A percentile compares a stretch with the other conserved stretches of the same genome.
Evolutionary conservation across 2,329 filamentous ascomycete genomes (phyloP).

Genomic region (Cladosporium sp.): DNA sequence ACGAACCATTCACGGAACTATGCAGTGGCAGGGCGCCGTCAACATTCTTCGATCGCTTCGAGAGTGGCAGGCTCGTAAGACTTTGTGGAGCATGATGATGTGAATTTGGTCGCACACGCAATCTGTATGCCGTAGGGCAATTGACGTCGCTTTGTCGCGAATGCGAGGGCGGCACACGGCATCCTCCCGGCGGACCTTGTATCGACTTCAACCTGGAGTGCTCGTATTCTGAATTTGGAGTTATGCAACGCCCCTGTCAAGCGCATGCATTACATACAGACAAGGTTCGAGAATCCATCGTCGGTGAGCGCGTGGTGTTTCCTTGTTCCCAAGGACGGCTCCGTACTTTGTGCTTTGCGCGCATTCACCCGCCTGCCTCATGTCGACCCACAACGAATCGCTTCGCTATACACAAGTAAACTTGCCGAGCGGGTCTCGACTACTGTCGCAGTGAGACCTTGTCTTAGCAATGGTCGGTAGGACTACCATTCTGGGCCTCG

Average conservation of each 20-base stretch:
- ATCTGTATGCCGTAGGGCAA: background rate
- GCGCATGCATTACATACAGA: background rate
- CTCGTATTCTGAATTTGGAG: background rate
- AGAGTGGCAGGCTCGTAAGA: background rate
- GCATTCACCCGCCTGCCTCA: too few relatives aligned
- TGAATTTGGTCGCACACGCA: background rate
- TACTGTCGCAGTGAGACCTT: background rate
- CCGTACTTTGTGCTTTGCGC: too few relatives aligned
- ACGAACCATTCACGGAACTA: background rate
- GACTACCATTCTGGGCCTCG: background rate
- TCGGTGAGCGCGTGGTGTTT: too few relatives aligned
- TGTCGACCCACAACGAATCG: too few relatives aligned
- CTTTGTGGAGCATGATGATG: background rate
- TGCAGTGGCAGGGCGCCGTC: conserved; percentile 3
- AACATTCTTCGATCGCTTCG: background rate
- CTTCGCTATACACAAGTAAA: too few relatives aligned
- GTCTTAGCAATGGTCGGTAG: background rate
- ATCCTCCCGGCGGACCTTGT: conserved; percentile 10
- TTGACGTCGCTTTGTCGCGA: background rate
- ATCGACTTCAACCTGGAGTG: background rate
- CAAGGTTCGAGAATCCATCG: background rate
- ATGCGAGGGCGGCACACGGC: conserved; percentile 3
- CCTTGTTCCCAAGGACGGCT: too few relatives aligned
- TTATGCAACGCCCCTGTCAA: background rate
- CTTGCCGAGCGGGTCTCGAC: background rate